A percentile compares a stretch with the other conserved stretches of the same genome.
phyloP scores from a whole-genome alignment of 1,139 yeast genomes.

The Lodderomyces theae region DNA sequence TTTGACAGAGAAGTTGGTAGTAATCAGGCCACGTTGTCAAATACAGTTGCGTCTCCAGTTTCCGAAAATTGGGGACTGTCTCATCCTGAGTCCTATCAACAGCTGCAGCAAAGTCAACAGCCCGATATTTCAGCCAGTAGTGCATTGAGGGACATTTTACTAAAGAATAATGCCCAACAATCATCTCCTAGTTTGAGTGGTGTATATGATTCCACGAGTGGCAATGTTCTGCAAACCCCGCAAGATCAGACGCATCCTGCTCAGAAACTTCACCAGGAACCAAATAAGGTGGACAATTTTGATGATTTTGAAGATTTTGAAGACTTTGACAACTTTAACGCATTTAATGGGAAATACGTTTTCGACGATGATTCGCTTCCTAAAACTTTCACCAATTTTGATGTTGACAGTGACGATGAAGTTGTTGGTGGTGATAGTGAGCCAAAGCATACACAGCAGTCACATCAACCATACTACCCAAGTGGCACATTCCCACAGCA shows the following conservation, averaged over 20 bases:
- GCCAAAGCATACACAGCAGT: constrained; percentile 7
- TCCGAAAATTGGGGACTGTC: constrained; percentile 6
- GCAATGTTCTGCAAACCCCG: not conserved
- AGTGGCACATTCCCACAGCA: constrained; percentile 1
- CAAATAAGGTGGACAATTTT: constrained; percentile 5
- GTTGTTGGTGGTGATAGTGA: constrained; percentile 15
- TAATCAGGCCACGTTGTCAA: not conserved
- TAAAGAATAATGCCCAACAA: constrained; percentile 3
- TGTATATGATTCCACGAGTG: not conserved
- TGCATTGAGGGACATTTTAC: constrained; percentile 5
- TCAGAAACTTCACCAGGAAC: constrained; percentile 2
- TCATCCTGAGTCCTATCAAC: constrained; percentile 1
- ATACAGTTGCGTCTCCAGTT: constrained; percentile 4
- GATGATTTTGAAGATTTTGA: constrained; percentile 22
- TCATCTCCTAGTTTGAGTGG: not conserved
- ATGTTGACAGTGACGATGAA: constrained; percentile 38
- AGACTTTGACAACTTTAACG: constrained; percentile 37
- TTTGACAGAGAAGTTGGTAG: constrained; percentile 1
- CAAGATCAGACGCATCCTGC: not conserved
- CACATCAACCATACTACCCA: not conserved
- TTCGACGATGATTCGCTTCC: constrained; percentile 13
- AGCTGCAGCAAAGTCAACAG: constrained; percentile 5
- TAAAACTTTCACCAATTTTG: constrained; percentile 20
- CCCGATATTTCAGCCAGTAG: not conserved
- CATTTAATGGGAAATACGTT: constrained; percentile 21